phyloP scores from a whole-genome alignment of 345 rosid genomes.

The Lumnitzera littorea region DNA sequence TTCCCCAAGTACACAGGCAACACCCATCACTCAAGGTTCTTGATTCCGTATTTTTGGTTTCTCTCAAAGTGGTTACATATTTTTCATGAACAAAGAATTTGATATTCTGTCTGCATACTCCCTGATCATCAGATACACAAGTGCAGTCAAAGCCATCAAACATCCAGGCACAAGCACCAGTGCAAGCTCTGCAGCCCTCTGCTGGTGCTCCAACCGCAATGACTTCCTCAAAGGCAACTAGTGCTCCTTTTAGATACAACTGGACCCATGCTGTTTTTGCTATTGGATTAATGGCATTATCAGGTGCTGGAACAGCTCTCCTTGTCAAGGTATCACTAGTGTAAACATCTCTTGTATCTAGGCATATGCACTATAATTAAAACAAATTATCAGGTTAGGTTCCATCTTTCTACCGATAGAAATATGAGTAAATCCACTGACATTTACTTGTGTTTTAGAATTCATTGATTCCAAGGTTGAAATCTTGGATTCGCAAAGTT shows the following conservation, averaged over 20 bases:
- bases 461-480: slow-evolving; percentile 63
- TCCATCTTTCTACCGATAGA: too few relatives aligned
- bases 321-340: slow-evolving; percentile 59
- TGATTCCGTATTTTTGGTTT: not conserved
- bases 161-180: slow-evolving; percentile 42
- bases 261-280: slow-evolving; percentile 86
- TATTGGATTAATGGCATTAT: slow-evolving; percentile 69
- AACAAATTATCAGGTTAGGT: not conserved
- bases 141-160: slow-evolving; percentile 35
- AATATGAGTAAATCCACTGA: not conserved
- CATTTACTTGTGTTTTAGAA: slow-evolving; percentile 50
- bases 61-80: not conserved
- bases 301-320: slow-evolving; percentile 85
- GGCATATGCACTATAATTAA: too few relatives aligned
- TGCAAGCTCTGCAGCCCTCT: slow-evolving; percentile 48
- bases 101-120: not conserved
- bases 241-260: slow-evolving; percentile 33
- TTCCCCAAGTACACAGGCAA: slow-evolving; percentile 57
- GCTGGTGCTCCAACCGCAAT: slow-evolving; percentile 43
- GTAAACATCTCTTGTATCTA: not conserved
- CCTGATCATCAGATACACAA: slow-evolving; percentile 37
- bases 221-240: slow-evolving; percentile 26
- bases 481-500: slow-evolving; percentile 82
- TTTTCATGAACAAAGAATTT: not conserved
- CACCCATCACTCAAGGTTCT: slow-evolving; percentile 51